Conservation (phyloP, 176 grass and related monocot genomes). For the Carex parvula region DNA sequence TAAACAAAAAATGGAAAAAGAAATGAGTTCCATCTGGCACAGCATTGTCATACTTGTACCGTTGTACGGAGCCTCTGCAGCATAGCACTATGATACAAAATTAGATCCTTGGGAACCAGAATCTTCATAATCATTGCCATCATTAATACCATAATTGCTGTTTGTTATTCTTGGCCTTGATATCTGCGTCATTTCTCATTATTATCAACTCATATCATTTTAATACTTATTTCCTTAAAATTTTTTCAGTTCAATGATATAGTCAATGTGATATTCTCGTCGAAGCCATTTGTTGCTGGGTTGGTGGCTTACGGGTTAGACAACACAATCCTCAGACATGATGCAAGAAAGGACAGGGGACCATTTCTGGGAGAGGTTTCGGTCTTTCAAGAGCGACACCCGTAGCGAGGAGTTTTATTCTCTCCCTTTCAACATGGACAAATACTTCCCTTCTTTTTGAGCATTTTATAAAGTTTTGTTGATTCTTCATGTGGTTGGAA, state of each 20-base stretch:
- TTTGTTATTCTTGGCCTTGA: background rate
- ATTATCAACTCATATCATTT: background rate
- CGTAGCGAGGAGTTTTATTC: constrained; percentile 95
- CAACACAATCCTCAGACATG: constrained; percentile 62
- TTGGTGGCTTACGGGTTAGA: constrained; percentile 65
- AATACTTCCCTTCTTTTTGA: constrained; percentile 89
- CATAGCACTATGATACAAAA: background rate
- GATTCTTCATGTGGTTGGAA: background rate
- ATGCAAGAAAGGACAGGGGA: constrained; percentile 55
- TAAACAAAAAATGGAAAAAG: no score
- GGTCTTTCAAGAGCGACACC: constrained; percentile 64
- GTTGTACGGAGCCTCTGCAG: no score
- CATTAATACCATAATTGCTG: no score
- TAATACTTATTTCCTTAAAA: background rate
- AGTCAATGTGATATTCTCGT: constrained; percentile 80
- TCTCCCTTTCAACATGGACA: constrained; percentile 80
- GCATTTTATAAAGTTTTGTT: background rate
- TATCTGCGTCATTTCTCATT: background rate
- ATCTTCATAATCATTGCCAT: background rate
- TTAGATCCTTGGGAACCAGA: background rate
- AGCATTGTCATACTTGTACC: no score
- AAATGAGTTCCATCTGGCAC: no score
- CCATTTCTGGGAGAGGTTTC: constrained; percentile 93
- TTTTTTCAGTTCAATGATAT: constrained; percentile 89
- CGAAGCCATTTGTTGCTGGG: constrained; percentile 75